These are phyloP conservation scores for Neonectria faginata DNA, from an alignment of 2,329 filamentous ascomycete genomes.

Conservation along the genomic window DNA sequence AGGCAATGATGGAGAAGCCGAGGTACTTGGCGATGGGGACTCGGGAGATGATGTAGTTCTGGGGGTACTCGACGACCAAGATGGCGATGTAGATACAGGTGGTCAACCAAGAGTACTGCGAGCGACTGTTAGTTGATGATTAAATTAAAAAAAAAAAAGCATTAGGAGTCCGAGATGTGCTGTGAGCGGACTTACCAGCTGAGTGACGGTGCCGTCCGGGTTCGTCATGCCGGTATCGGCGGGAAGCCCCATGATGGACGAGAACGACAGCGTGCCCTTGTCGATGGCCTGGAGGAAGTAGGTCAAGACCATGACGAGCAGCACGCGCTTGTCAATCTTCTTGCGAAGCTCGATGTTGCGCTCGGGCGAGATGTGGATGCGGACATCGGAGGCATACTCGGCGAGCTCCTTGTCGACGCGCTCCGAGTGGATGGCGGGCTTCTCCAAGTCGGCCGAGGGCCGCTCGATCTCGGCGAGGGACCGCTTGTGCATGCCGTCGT, in stretches of 20 bases:
- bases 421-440: conserved; percentile 60
- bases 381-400: conserved; percentile 67
- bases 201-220: conserved; percentile 44
- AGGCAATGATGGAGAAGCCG: conserved; percentile 71
- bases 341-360: conserved; percentile 71
- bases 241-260: conserved; percentile 72
- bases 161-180: no score
- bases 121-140: background rate
- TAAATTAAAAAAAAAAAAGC: no score
- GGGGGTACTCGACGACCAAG: conserved; percentile 78
- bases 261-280: conserved; percentile 74
- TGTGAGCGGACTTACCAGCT: conserved; percentile 29
- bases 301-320: conserved; percentile 77
- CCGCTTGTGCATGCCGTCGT: conserved; percentile 31
- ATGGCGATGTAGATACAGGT: conserved; percentile 81
- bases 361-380: conserved; percentile 68
- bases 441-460: conserved; percentile 48
- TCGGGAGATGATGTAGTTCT: conserved; percentile 69
- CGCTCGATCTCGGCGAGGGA: conserved; percentile 46
- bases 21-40: conserved; percentile 77
- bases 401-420: conserved; percentile 76
- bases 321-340: conserved; percentile 75
- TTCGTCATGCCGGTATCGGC: conserved; percentile 61
- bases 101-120: conserved; percentile 76
- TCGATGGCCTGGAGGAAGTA: conserved; percentile 80